Evolutionary conservation across 257 asterid species (phyloP).

Genomic region (Ehretia macrophylla): DNA sequence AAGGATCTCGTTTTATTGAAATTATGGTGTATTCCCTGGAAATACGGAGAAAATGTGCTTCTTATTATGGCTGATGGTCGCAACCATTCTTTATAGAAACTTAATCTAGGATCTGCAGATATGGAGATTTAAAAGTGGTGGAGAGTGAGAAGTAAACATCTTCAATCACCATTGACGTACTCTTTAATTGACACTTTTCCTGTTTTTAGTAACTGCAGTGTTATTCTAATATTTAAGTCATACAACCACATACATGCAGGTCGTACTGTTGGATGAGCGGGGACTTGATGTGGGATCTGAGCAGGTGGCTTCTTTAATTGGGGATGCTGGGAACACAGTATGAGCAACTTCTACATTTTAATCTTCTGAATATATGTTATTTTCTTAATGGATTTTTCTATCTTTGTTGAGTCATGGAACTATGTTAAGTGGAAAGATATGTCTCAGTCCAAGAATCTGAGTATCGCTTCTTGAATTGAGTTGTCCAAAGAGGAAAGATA

Average conservation of each 20-base stretch:
- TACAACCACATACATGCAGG: constrained; percentile 37
- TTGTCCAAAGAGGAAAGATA: background rate
- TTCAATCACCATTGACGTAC: no score
- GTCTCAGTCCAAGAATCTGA: background rate
- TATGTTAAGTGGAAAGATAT: background rate
- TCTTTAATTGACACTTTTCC: background rate
- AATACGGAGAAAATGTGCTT: no score
- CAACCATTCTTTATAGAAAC: no score
- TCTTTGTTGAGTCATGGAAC: background rate
- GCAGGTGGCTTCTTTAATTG: constrained; percentile 74
- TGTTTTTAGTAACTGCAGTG: constrained; percentile 3
- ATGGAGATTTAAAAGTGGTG: no score
- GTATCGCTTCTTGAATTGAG: constrained; percentile 1
- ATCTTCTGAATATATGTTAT: background rate
- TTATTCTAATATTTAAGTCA: constrained; percentile 4
- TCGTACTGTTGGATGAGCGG: constrained; percentile 72
- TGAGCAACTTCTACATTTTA: constrained; percentile 10
- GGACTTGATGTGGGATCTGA: constrained; percentile 59
- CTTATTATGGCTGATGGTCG: no score
- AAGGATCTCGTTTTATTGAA: no score
- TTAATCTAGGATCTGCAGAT: no score
- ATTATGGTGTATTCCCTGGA: no score
- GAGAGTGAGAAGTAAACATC: no score
- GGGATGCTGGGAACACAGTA: constrained; percentile 68
- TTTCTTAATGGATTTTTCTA: background rate